Evolutionary conservation across 2,329 filamentous ascomycete species (phyloP), one percentile per base, ranked within the genome.

Genomic region (Paradendryphiella salina): DNA sequence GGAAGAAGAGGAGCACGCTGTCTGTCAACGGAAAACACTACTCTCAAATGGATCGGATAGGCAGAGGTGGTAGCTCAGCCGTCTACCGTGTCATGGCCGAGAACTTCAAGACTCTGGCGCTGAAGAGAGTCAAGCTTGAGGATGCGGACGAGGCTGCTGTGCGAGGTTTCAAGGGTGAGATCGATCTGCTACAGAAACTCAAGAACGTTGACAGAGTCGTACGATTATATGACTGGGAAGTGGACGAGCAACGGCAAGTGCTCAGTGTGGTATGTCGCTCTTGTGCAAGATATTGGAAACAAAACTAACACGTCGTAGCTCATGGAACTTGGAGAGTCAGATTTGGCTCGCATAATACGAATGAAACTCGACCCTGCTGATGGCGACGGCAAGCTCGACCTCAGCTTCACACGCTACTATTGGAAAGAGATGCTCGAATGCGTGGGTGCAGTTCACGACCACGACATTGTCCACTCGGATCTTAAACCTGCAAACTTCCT

Each of bases 371-470:
- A 74, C 50, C 64, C 66, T 3, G 65, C 67, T 11, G 84, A 88
- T 46, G 50, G 54, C 11, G 61, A 63, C 7, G 63, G 61, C 44
- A 83, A 81, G 52, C 87, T 99, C 54, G 94, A 99, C 69, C 82
- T 90, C 1, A 89, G 88, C 45, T 96, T 97, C 72, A 90, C 94
- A 10, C 88, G 94, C n/a, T 95, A 89, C 75, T 96, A 96, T 79
- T 99, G 94, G 94, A 94, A 96, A 73, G 94, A 99, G 75, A 99
- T 99, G 94, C 85, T 99, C 14, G 91, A 96, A 72, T 97, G 94
- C 70, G 85, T 99, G 5, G 84, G 89, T 61, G 85, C 93, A 0
- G 91, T 99, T 1, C 94, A 99, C 70, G 83, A 88, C 10, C 82
- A 87, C 70, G 91, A 96, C 67, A 92, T 99, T 57, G 94, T 99